Conservation (phyloP, 306 rosid genomes). For the Ammopiptanthus mongolicus region DNA sequence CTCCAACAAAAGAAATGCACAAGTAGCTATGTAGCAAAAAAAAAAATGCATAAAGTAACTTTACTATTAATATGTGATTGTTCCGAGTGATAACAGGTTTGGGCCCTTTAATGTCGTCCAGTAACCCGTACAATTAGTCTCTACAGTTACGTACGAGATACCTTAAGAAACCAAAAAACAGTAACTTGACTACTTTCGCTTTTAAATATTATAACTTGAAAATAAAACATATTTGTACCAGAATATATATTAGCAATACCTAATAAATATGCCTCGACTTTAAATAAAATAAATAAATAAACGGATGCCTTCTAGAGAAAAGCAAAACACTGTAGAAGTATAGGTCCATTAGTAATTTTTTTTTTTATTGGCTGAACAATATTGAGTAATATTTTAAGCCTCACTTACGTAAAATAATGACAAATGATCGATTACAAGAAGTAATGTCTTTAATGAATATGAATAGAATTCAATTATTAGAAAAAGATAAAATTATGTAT, state of each 20-base stretch:
- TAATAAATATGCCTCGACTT: not conserved
- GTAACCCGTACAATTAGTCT: too few species aligned
- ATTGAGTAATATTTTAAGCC: not conserved
- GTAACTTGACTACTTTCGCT: not conserved
- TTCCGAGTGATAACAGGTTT: too few species aligned
- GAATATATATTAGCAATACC: not conserved
- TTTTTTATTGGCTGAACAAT: not conserved
- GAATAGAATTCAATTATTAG: not conserved
- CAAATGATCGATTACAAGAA: not conserved
- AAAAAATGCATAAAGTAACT: too few species aligned
- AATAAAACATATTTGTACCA: not conserved
- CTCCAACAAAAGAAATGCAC: not conserved
- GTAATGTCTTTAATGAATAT: not conserved
- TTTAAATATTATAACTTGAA: too few species aligned
- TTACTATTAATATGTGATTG: too few species aligned
- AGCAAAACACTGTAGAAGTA: not conserved
- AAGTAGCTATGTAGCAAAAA: too few species aligned
- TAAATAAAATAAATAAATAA: not conserved
- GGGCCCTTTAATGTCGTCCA: too few species aligned
- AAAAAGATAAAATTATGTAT: not conserved
- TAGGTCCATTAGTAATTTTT: too few species aligned
- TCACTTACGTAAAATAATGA: not conserved
- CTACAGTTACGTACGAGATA: too few species aligned
- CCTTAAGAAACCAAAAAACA: too few species aligned
- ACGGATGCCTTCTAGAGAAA: not conserved